phyloP scores from a whole-genome alignment of 371 early-diverging fungal genomes.

The Zopfochytrium polystomum region DNA sequence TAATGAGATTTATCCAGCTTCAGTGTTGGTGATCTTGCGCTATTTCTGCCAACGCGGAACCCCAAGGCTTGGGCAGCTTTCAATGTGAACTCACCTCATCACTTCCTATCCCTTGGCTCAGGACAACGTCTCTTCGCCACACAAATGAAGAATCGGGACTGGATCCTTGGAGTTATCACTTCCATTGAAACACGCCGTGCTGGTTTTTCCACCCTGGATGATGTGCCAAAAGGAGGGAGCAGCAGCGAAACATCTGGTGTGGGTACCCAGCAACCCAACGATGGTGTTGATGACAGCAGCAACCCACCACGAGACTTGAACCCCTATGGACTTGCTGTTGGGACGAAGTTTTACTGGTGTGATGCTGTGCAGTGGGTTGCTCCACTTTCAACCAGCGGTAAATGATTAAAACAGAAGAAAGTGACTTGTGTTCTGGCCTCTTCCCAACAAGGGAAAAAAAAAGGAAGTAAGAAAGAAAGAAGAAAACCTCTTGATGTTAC shows the following conservation, averaged over 20 bases:
- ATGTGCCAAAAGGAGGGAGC: neutral
- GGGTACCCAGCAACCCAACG: too few relatives aligned
- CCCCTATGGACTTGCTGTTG: slow-evolving; percentile 63
- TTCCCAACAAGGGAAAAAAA: too few relatives aligned
- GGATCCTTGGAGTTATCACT: slow-evolving; percentile 67
- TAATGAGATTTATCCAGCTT: too few relatives aligned
- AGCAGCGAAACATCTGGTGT: too few relatives aligned
- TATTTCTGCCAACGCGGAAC: slow-evolving; percentile 74
- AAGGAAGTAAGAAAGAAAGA: too few relatives aligned
- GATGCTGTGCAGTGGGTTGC: slow-evolving; percentile 42
- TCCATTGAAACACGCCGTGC: slow-evolving; percentile 56
- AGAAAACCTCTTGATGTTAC: too few relatives aligned
- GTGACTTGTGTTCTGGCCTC: too few relatives aligned
- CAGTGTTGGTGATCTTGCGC: slow-evolving; percentile 65
- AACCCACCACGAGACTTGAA: slow-evolving; percentile 45
- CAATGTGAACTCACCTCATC: slow-evolving; percentile 73
- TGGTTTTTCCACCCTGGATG: neutral
- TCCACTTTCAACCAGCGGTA: too few relatives aligned
- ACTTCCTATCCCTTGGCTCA: slow-evolving; percentile 53
- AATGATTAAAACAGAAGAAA: too few relatives aligned
- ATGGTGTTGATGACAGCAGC: slow-evolving; percentile 25
- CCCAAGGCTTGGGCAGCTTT: slow-evolving; percentile 76
- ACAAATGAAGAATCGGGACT: slow-evolving; percentile 54
- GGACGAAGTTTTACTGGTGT: slow-evolving; percentile 59
- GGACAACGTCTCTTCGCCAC: slow-evolving; percentile 27